Percentiles rank a stretch among this genome's conserved stretches.
These are phyloP conservation scores for Teunomyces atbi DNA, from an alignment of 805 yeast genomes.

Conservation along the genomic window DNA sequence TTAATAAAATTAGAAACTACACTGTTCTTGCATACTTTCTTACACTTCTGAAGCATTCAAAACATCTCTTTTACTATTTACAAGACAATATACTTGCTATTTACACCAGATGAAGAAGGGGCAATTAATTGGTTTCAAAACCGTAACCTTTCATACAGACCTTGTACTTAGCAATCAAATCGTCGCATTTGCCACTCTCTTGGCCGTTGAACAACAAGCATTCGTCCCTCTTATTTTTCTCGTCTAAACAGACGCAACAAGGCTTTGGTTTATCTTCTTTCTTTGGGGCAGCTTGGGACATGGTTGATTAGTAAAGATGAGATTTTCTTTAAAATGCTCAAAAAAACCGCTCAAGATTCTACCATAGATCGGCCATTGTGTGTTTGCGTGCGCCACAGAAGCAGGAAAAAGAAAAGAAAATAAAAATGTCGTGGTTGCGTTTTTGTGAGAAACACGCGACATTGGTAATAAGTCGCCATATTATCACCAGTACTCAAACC, in stretches of 20 bases:
- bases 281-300: conserved; percentile 5
- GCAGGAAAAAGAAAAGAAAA: not conserved
- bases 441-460: not conserved
- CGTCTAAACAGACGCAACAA: conserved; percentile 91
- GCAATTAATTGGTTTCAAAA: conserved; percentile 45
- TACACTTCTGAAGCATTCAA: too few species aligned
- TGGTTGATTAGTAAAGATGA: not conserved
- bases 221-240: conserved; percentile 80
- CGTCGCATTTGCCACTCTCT: conserved; percentile 78
- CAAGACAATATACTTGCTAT: not conserved
- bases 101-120: not conserved
- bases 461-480: not conserved
- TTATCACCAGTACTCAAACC: not conserved
- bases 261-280: conserved; percentile 73
- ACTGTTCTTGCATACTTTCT: too few species aligned
- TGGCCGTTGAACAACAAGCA: conserved; percentile 81
- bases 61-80: not conserved
- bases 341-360: too few species aligned
- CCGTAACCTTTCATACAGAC: conserved; percentile 92
- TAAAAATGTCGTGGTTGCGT: not conserved
- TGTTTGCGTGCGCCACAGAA: not conserved
- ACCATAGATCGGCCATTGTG: too few species aligned
- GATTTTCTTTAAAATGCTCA: too few species aligned
- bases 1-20: too few species aligned
- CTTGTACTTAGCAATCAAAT: conserved; percentile 70